Evolutionary conservation across 2,329 filamentous ascomycete genomes (phyloP).

Genomic region (Fusarium armeniacum): DNA sequence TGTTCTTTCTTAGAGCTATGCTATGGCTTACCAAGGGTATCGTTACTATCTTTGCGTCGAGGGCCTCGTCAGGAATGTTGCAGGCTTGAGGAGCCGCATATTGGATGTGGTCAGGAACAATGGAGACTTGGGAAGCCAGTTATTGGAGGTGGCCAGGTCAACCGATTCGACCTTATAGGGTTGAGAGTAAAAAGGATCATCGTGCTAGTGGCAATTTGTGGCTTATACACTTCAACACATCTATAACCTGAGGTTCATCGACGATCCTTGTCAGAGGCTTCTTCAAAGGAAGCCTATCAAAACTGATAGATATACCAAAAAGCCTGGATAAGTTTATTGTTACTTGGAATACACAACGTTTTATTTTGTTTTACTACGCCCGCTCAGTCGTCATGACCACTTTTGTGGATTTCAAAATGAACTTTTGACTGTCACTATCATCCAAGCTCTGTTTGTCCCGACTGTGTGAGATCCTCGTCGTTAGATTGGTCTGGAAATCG

Average conservation of each 20-base stretch:
- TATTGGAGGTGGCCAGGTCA: too few relatives aligned
- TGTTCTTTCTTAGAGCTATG: too few relatives aligned
- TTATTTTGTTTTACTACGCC: background rate
- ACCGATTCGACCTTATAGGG: too few relatives aligned
- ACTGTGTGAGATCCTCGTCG: conserved; percentile 7
- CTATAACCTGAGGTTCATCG: too few relatives aligned
- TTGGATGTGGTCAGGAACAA: too few relatives aligned
- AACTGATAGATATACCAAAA: background rate
- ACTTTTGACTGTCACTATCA: conserved; percentile 44
- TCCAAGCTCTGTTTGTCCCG: conserved; percentile 36
- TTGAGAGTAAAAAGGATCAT: too few relatives aligned
- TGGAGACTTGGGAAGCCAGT: too few relatives aligned
- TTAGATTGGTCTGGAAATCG: background rate
- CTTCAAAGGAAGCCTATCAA: background rate
- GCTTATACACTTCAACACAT: too few relatives aligned
- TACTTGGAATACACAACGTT: background rate
- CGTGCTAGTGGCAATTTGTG: too few relatives aligned
- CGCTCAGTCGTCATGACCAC: conserved; percentile 23
- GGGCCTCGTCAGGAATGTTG: background rate
- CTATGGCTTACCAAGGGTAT: background rate
- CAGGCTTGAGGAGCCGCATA: background rate
- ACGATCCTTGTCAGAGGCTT: too few relatives aligned
- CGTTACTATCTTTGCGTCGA: background rate
- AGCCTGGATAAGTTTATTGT: background rate
- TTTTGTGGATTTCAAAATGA: conserved; percentile 44